Conservation (phyloP, 192 early-diverging fungal species). For the Backusella circina region DNA sequence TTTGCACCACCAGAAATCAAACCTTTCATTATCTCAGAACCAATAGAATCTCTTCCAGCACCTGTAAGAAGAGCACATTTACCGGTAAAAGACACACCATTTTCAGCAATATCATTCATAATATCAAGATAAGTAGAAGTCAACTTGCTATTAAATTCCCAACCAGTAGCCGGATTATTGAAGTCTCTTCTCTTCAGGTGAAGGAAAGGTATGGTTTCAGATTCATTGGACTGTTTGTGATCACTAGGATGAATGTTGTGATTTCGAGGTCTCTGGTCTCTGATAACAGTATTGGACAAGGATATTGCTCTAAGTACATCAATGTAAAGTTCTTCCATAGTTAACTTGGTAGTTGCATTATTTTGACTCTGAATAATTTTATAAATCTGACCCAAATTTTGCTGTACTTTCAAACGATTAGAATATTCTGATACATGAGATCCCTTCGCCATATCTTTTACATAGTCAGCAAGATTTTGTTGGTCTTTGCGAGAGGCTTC, state of each 20-base stretch:
- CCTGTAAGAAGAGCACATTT: conserved; percentile 87
- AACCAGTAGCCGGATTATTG: conserved; percentile 68
- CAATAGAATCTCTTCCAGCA: conserved; percentile 88
- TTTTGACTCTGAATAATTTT: conserved; percentile 75
- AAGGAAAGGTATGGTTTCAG: conserved; percentile 74
- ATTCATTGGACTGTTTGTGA: conserved; percentile 41
- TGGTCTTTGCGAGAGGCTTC: conserved; percentile 78
- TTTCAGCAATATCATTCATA: conserved; percentile 71
- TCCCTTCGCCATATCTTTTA: conserved; percentile 81
- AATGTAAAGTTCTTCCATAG: conserved; percentile 63
- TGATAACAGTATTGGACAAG: conserved; percentile 70
- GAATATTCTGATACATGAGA: conserved; percentile 69
- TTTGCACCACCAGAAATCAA: conserved; percentile 84
- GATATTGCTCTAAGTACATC: conserved; percentile 67
- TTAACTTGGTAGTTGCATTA: conserved; percentile 63
- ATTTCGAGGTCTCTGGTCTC: conserved; percentile 50
- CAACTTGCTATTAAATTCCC: conserved; percentile 77
- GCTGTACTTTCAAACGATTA: conserved; percentile 72
- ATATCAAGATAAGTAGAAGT: conserved; percentile 83
- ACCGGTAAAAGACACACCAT: conserved; percentile 83
- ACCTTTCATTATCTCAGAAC: conserved; percentile 75
- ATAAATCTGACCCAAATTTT: conserved; percentile 74
- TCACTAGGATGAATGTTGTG: conserved; percentile 41
- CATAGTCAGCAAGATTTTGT: conserved; percentile 91
- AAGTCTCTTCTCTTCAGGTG: conserved; percentile 69